These are phyloP conservation scores for Prunella vulgaris DNA, from an alignment of 257 asterid genomes.

Conservation along the genomic window DNA sequence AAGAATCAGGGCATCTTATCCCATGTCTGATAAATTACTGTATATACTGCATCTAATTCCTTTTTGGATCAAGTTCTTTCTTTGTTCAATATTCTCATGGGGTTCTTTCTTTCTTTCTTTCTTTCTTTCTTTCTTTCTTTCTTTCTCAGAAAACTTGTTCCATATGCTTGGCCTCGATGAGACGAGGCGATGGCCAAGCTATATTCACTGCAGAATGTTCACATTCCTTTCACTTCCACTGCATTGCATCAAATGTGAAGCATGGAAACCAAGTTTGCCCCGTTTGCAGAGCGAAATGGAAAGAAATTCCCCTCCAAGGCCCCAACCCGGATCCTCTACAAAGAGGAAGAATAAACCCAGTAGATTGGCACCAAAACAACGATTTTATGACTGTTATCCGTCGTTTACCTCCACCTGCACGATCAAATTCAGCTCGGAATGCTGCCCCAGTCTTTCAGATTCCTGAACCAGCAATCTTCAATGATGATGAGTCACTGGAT, in stretches of 20 bases:
- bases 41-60: background rate
- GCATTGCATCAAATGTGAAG: constrained; percentile 90
- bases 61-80: background rate
- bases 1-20: background rate
- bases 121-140: constrained; percentile 6
- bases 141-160: constrained; percentile 74
- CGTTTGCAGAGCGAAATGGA: constrained; percentile 92
- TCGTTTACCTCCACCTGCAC: constrained; percentile 59
- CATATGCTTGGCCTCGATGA: constrained; percentile 84
- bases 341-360: constrained; percentile 50
- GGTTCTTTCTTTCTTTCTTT: constrained; percentile 1
- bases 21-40: background rate
- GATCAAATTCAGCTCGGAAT: constrained; percentile 54
- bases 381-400: constrained; percentile 59
- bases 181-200: constrained; percentile 89
- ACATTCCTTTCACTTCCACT: constrained; percentile 93
- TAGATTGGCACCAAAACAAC: constrained; percentile 53
- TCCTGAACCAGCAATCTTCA: constrained; percentile 77
- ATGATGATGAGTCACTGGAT: constrained; percentile 84
- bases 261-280: constrained; percentile 95
- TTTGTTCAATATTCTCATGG: constrained; percentile 12
- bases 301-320: constrained; percentile 70
- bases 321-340: constrained; percentile 46
- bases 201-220: constrained; percentile 95
- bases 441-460: constrained; percentile 37